phyloP scores from a whole-genome alignment of 305 asterid species.

The Solanum hybrid region DNA sequence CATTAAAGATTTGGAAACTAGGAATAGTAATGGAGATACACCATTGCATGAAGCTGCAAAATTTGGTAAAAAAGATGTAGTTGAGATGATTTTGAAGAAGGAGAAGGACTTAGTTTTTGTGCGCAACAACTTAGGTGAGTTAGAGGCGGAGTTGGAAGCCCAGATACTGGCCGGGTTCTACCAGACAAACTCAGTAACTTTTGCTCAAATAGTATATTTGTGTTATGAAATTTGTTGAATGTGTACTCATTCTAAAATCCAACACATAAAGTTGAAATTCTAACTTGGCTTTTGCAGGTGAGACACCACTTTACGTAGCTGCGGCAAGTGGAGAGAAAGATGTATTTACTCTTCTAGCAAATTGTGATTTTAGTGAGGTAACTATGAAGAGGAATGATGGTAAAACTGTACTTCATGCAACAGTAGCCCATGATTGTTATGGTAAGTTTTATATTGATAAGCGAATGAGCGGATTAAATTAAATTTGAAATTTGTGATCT shows the following conservation, averaged over 20 bases:
- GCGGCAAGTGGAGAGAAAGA: neutral
- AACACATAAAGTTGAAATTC: neutral
- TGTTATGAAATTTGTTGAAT: neutral
- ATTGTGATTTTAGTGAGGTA: neutral
- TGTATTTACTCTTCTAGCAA: neutral
- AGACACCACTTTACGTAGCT: constrained; percentile 1
- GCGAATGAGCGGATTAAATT: neutral
- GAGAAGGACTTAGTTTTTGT: neutral
- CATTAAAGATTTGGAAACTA: neutral
- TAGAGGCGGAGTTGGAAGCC: neutral
- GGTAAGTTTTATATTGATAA: neutral
- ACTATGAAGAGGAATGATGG: constrained; percentile 5
- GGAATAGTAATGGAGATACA: neutral
- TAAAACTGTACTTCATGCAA: neutral
- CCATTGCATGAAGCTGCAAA: constrained; percentile 8
- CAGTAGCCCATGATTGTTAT: neutral
- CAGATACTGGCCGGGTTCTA: neutral
- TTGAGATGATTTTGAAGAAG: neutral
- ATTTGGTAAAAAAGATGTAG: neutral
- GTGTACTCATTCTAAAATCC: neutral
- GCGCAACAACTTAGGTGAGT: neutral
- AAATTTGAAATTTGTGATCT: neutral
- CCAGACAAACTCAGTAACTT: neutral
- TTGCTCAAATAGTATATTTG: neutral
- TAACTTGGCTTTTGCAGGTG: neutral